Conservation (phyloP, 805 yeast genomes). For the Maudiozyma pseudohumilis region DNA sequence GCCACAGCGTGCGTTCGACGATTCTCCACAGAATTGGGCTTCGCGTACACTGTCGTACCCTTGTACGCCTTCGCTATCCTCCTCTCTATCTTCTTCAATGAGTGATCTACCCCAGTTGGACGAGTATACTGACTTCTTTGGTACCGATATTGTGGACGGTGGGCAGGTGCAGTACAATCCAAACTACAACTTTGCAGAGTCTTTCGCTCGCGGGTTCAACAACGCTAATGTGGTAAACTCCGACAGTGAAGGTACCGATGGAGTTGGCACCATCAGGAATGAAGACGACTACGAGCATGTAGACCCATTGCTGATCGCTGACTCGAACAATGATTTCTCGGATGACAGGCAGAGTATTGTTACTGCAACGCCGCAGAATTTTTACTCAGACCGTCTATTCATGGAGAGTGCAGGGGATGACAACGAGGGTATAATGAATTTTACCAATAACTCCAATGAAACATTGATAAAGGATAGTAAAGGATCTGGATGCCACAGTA, state of each 20-base stretch:
- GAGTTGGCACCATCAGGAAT: neutral
- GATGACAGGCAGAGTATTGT: slow-evolving; percentile 16
- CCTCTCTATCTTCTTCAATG: slow-evolving; percentile 10
- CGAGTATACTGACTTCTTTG: slow-evolving; percentile 10
- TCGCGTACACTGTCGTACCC: neutral
- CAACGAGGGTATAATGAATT: neutral
- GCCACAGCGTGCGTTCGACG: neutral
- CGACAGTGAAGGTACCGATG: neutral
- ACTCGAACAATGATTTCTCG: slow-evolving; percentile 6
- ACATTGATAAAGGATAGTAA: slow-evolving; percentile 9
- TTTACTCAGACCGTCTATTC: neutral
- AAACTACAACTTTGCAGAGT: slow-evolving; percentile 1
- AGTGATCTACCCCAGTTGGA: slow-evolving; percentile 16
- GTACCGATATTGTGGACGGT: slow-evolving; percentile 2
- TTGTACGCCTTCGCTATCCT: slow-evolving; percentile 8
- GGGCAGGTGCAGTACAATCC: slow-evolving; percentile 3
- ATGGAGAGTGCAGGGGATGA: slow-evolving; percentile 1
- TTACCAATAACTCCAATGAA: slow-evolving; percentile 13
- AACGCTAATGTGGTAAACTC: too few relatives aligned
- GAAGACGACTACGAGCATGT: slow-evolving; percentile 1
- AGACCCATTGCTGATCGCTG: slow-evolving; percentile 3
- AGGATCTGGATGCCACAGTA: too few relatives aligned
- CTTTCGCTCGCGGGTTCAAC: neutral
- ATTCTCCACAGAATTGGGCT: neutral
- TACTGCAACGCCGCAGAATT: slow-evolving; percentile 10